These are phyloP conservation scores for Angomonas ambiguus DNA, from an alignment of 208 protist species.

Conservation along the genomic window DNA sequence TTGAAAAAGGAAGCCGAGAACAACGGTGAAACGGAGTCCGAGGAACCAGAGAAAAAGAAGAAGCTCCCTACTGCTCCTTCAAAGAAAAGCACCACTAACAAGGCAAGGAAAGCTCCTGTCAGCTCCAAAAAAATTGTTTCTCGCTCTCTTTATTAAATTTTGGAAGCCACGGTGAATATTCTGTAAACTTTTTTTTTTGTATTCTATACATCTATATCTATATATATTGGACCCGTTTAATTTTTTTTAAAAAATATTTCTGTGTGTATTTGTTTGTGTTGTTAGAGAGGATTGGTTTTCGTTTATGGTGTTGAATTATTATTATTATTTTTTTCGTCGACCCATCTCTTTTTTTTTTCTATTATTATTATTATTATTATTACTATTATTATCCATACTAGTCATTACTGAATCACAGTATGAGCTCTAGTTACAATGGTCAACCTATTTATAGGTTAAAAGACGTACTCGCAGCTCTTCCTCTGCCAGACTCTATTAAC, in stretches of 20 bases:
- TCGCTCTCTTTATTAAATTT: slow-evolving; percentile 4
- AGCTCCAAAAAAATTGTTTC: slow-evolving; percentile 5
- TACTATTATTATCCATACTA: no score
- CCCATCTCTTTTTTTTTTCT: not conserved
- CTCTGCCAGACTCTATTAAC: slow-evolving; percentile 33
- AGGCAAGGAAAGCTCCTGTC: not conserved
- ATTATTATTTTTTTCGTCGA: not conserved
- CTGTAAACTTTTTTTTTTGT: not conserved
- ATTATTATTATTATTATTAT: not conserved
- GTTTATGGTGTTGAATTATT: not conserved
- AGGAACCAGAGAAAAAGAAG: slow-evolving; percentile 2
- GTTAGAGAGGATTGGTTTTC: no score
- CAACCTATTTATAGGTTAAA: slow-evolving; percentile 48
- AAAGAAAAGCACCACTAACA: not conserved
- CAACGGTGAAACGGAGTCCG: not conserved
- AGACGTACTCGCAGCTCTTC: slow-evolving; percentile 62
- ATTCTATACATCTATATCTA: no score
- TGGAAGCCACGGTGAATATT: not conserved
- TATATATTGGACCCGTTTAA: no score
- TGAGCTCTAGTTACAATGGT: slow-evolving; percentile 9
- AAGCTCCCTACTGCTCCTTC: not conserved
- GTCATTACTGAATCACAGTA: not conserved
- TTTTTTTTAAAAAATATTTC: no score
- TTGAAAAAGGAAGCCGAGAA: slow-evolving; percentile 4
- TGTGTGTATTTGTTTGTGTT: not conserved